phyloP scores from a whole-genome alignment of 169 alveolate species.

The Perkinsus marinus region DNA sequence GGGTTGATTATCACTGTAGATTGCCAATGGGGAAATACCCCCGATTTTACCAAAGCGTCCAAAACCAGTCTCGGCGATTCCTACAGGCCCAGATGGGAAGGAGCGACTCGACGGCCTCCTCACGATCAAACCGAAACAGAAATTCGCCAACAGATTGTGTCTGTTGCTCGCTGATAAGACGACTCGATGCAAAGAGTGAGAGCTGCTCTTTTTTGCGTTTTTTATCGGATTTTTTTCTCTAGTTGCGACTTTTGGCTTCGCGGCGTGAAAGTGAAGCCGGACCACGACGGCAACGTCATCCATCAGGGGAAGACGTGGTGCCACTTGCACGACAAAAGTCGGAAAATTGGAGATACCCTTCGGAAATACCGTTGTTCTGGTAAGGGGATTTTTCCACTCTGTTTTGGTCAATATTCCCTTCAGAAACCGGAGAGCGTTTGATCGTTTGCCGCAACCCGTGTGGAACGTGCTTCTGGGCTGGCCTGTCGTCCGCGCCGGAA shows the following conservation, averaged over 20 bases:
- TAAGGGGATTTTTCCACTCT: background rate
- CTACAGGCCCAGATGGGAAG: background rate
- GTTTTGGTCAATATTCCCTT: background rate
- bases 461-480: background rate
- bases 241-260: background rate
- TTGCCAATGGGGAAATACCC: background rate
- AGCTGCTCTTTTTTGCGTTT: background rate
- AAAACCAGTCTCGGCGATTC: background rate
- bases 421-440: background rate
- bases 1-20: no score
- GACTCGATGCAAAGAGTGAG: background rate
- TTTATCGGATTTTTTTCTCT: background rate
- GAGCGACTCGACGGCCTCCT: background rate
- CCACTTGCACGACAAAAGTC: background rate
- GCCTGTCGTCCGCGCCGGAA: background rate
- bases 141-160: background rate
- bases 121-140: background rate
- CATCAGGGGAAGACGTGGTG: background rate
- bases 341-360: background rate
- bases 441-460: background rate
- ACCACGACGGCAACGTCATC: background rate
- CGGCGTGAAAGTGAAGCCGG: background rate
- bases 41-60: background rate
- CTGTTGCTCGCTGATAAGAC: background rate
- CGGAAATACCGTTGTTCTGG: background rate